Evolutionary conservation across 805 yeast species (phyloP).

Genomic region (Wickerhamiella qilinensis): DNA sequence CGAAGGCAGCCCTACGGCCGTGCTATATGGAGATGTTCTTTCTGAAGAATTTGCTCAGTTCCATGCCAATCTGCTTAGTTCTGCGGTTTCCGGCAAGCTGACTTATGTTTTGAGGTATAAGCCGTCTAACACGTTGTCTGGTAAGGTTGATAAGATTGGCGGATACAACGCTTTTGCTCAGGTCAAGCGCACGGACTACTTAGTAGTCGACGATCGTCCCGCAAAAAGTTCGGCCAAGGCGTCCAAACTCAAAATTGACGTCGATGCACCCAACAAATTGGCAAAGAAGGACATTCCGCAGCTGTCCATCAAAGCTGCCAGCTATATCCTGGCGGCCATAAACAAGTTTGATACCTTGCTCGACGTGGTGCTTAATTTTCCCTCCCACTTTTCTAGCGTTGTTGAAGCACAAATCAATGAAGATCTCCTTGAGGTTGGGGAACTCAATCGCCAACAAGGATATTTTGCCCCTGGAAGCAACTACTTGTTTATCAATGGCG

Average conservation of each 20-base stretch:
- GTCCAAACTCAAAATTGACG: conserved; percentile 7
- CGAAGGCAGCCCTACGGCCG: conserved; percentile 33
- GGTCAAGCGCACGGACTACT: conserved; percentile 49
- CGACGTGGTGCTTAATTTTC: conserved; percentile 34
- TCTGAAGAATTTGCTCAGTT: conserved; percentile 37
- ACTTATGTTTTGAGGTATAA: conserved; percentile 64
- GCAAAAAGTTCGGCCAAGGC: conserved; percentile 1
- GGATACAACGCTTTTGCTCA: conserved; percentile 59
- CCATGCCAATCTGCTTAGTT: conserved; percentile 40
- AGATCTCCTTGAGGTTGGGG: conserved; percentile 12
- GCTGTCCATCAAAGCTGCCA: conserved; percentile 20
- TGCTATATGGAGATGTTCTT: conserved; percentile 50
- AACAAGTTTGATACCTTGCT: conserved; percentile 26
- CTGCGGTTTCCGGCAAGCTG: conserved; percentile 48
- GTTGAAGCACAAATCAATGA: conserved; percentile 5
- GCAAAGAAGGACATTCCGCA: conserved; percentile 14
- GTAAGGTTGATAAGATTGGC: conserved; percentile 8
- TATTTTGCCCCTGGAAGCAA: conserved; percentile 16
- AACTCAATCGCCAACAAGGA: conserved; percentile 11
- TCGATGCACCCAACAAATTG: conserved; percentile 15
- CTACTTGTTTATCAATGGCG: conserved; percentile 51
- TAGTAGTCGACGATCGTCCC: conserved; percentile 47
- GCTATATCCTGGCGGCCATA: conserved; percentile 21
- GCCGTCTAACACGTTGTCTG: conserved; percentile 21
- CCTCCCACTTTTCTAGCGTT: conserved; percentile 29